Evolutionary conservation across 1,139 yeast species (phyloP).

Genomic region (Blastobotrys petasosporus): DNA sequence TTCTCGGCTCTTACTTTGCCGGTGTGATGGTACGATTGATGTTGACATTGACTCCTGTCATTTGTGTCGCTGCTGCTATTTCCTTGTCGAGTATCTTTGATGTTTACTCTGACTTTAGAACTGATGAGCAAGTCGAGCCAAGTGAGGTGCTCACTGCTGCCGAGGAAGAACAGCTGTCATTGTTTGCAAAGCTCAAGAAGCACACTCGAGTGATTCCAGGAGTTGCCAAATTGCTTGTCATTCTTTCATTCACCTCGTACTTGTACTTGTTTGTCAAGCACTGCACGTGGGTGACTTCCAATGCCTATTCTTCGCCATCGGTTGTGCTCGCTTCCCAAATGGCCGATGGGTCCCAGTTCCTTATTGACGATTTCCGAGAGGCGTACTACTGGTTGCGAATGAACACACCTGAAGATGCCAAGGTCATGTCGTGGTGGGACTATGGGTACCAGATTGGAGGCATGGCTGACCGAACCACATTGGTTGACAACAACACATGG

Average conservation of each 20-base stretch:
- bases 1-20: conserved; percentile 92
- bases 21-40: conserved; percentile 99
- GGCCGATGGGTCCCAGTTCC: conserved; percentile 77
- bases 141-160: conserved; percentile 11
- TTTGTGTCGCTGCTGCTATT: conserved; percentile 86
- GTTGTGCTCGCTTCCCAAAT: conserved; percentile 82
- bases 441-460: conserved; percentile 99
- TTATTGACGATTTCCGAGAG: conserved; percentile 97
- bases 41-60: conserved; percentile 93
- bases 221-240: conserved; percentile 55
- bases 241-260: conserved; percentile 68
- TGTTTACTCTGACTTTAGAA: conserved; percentile 62
- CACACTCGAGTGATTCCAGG: conserved; percentile 31
- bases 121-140: conserved; percentile 11
- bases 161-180: conserved; percentile 5
- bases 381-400: conserved; percentile 98
- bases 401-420: conserved; percentile 95
- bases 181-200: conserved; percentile 6
- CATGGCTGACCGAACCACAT: conserved; percentile 98
- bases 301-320: conserved; percentile 95
- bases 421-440: conserved; percentile 99
- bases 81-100: conserved; percentile 83
- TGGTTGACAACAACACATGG: conserved; percentile 99
- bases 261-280: conserved; percentile 81
- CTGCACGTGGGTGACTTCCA: conserved; percentile 96